A percentile compares a stretch with the other conserved stretches of the same genome.
These are phyloP conservation scores for Babjeviella inositovora DNA, from an alignment of 805 yeast species.

Conservation along the genomic window DNA sequence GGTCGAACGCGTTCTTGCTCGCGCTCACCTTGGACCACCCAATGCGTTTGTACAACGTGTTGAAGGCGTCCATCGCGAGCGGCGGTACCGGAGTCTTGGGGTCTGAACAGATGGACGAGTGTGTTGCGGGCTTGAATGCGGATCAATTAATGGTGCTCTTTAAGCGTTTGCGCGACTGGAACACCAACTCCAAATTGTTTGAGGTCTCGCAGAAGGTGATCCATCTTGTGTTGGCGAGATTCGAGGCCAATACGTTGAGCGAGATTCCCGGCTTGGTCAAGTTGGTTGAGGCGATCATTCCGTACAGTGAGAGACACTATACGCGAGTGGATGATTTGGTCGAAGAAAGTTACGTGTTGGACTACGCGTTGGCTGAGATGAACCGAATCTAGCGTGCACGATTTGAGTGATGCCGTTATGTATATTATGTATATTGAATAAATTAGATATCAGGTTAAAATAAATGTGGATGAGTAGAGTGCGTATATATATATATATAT, in stretches of 20 bases:
- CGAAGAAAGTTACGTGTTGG: slow-evolving; percentile 76
- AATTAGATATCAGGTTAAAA: too few relatives aligned
- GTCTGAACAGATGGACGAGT: slow-evolving; percentile 41
- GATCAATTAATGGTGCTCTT: slow-evolving; percentile 48
- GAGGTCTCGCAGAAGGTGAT: slow-evolving; percentile 68
- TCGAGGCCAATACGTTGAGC: slow-evolving; percentile 36
- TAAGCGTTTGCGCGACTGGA: slow-evolving; percentile 86
- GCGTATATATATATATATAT: too few relatives aligned
- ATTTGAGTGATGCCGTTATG: slow-evolving; percentile 1
- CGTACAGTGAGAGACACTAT: slow-evolving; percentile 82
- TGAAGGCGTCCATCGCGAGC: slow-evolving; percentile 41
- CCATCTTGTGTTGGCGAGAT: slow-evolving; percentile 40
- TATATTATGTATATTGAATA: neutral
- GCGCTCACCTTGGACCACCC: slow-evolving; percentile 87
- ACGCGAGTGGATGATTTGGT: slow-evolving; percentile 60
- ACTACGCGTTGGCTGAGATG: slow-evolving; percentile 74
- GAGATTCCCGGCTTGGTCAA: slow-evolving; percentile 54
- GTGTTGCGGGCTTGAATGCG: slow-evolving; percentile 37
- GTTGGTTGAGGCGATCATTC: slow-evolving; percentile 60
- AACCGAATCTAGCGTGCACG: too few relatives aligned
- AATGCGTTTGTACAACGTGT: slow-evolving; percentile 67
- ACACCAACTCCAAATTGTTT: slow-evolving; percentile 71
- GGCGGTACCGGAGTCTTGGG: slow-evolving; percentile 37
- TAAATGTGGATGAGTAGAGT: too few relatives aligned
- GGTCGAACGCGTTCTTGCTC: slow-evolving; percentile 78